Conservation (phyloP, 2,329 filamentous ascomycete species). For the Alternaria novae-zelandiae region DNA sequence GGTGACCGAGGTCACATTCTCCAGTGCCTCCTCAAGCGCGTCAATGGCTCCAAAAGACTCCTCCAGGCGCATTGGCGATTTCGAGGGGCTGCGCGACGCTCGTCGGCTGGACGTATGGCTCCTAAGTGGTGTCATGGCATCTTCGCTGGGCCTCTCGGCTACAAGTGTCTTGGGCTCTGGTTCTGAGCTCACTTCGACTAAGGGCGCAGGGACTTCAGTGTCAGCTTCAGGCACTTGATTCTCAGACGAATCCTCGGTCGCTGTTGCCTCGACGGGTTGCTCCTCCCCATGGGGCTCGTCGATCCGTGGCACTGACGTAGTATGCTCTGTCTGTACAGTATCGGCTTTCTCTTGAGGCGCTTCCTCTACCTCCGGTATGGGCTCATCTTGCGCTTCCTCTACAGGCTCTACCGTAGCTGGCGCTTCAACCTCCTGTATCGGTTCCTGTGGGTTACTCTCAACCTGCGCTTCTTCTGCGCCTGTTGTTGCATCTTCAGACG, state of each 20-base stretch:
- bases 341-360: neutral
- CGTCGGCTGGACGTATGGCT: constrained; percentile 31
- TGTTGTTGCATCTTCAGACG: constrained; percentile 3
- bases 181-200: constrained; percentile 29
- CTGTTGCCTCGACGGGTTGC: neutral
- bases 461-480: neutral
- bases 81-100: constrained; percentile 32
- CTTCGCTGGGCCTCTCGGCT: constrained; percentile 35
- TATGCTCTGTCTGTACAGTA: neutral
- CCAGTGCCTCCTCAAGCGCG: constrained; percentile 59
- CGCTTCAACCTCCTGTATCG: neutral
- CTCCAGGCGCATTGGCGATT: constrained; percentile 48
- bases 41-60: constrained; percentile 60
- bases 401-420: neutral
- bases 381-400: neutral
- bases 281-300: neutral
- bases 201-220: constrained; percentile 14
- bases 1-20: constrained; percentile 53
- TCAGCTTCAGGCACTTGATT: constrained; percentile 2
- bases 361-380: constrained; percentile 1
- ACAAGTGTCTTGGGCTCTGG: constrained; percentile 39
- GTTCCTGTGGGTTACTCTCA: neutral
- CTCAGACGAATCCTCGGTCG: neutral
- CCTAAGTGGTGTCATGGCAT: constrained; percentile 23
- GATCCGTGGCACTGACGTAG: neutral